Evolutionary conservation across 176 grass and related monocot species (phyloP).

Genomic region (Paspalum vaginatum): DNA sequence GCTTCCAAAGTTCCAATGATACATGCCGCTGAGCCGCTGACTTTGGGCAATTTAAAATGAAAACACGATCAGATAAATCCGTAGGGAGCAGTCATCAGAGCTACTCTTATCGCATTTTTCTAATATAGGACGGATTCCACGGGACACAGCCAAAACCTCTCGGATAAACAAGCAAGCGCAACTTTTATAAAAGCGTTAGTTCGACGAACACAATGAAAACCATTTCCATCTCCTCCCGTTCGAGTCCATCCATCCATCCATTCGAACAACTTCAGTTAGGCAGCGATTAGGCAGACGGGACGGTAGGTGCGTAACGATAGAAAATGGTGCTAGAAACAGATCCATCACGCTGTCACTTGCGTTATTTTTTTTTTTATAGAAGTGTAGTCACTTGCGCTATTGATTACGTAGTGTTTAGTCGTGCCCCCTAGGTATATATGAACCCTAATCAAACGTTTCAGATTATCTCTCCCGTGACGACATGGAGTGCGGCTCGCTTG

Average conservation of each 20-base stretch:
- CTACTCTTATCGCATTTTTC: too few species aligned
- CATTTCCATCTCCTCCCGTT: too few species aligned
- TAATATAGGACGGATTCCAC: background rate
- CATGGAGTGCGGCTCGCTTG: too few species aligned
- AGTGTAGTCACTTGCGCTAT: background rate
- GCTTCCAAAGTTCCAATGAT: too few species aligned
- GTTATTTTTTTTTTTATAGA: too few species aligned
- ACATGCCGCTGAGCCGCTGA: too few species aligned
- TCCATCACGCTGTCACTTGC: background rate
- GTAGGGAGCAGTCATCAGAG: too few species aligned
- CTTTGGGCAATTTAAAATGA: too few species aligned
- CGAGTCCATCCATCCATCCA: too few species aligned
- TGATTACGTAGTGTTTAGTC: too few species aligned
- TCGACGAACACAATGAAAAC: background rate
- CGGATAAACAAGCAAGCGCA: background rate
- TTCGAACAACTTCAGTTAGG: background rate
- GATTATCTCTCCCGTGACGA: background rate
- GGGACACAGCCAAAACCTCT: background rate
- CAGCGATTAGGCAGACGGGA: background rate
- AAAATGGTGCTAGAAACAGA: background rate
- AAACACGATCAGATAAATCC: too few species aligned
- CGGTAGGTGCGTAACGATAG: constrained; percentile 15
- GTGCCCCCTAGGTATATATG: background rate
- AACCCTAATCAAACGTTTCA: background rate
- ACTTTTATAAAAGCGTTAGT: background rate